These are phyloP conservation scores for Thyridium curvatum DNA, from an alignment of 2,329 filamentous ascomycete genomes.

Conservation along the genomic window DNA sequence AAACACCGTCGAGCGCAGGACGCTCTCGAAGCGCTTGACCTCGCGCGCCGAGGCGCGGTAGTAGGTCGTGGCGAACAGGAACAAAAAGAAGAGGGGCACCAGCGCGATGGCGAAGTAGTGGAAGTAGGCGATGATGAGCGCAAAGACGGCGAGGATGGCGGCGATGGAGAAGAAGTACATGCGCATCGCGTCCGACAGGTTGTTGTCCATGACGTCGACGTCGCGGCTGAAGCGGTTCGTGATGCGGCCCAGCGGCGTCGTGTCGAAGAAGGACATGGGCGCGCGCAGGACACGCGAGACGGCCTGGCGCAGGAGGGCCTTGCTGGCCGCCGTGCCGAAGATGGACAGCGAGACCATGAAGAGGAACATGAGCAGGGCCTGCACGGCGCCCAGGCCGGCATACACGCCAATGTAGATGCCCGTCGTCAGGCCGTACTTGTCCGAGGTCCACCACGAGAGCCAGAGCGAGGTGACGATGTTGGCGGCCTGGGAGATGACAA, in stretches of 20 bases:
- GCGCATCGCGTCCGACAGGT: slow-evolving; percentile 78
- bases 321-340: slow-evolving; percentile 75
- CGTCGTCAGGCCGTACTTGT: slow-evolving; percentile 61
- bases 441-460: slow-evolving; percentile 89
- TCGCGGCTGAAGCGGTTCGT: slow-evolving; percentile 96
- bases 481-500: slow-evolving; percentile 69
- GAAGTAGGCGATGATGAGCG: slow-evolving; percentile 91
- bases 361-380: slow-evolving; percentile 70
- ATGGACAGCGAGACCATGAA: slow-evolving; percentile 77
- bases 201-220: slow-evolving; percentile 95
- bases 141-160: slow-evolving; percentile 78
- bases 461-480: slow-evolving; percentile 87
- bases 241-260: slow-evolving; percentile 88
- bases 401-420: slow-evolving; percentile 69
- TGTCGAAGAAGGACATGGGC: slow-evolving; percentile 93
- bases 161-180: slow-evolving; percentile 86
- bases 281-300: slow-evolving; percentile 69
- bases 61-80: slow-evolving; percentile 77
- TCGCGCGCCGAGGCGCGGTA: slow-evolving; percentile 89
- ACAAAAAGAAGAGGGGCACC: slow-evolving; percentile 63
- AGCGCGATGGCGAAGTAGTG: slow-evolving; percentile 70
- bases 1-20: slow-evolving; percentile 82
- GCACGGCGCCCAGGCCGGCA: slow-evolving; percentile 63
- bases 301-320: slow-evolving; percentile 72
- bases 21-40: slow-evolving; percentile 88